Percentiles rank a stretch among this genome's conserved stretches.
These are phyloP conservation scores for Byssothecium circinans DNA, from an alignment of 2,329 filamentous ascomycete species.

Conservation along the genomic window DNA sequence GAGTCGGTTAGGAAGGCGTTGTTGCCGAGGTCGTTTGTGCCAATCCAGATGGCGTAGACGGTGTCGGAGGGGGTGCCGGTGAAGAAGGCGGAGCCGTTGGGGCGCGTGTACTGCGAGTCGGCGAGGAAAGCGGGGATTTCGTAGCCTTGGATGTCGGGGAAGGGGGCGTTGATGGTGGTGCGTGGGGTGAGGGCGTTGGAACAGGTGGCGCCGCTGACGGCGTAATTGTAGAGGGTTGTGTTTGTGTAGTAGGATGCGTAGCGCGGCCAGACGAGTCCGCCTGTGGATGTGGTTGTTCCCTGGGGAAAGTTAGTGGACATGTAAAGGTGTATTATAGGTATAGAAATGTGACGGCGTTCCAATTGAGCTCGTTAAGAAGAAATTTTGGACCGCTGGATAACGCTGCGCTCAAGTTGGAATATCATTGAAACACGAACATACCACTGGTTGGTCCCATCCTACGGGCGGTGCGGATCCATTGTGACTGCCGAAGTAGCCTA, in stretches of 20 bases:
- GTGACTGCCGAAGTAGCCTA: constrained; percentile 63
- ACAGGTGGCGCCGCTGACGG: constrained; percentile 72
- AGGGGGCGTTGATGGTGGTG: constrained; percentile 54
- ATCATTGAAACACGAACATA: constrained; percentile 28
- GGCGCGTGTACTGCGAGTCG: constrained; percentile 39
- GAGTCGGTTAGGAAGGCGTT: constrained; percentile 67
- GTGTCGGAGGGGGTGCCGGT: constrained; percentile 59
- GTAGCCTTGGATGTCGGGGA: constrained; percentile 58
- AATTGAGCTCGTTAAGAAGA: too few relatives aligned
- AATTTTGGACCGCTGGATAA: too few relatives aligned
- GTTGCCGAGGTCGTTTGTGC: constrained; percentile 75
- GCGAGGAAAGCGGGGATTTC: constrained; percentile 53
- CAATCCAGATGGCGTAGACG: constrained; percentile 77
- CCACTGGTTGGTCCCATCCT: constrained; percentile 56
- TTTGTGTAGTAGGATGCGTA: constrained; percentile 64
- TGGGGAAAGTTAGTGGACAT: constrained; percentile 14
- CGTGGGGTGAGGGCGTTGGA: constrained; percentile 68
- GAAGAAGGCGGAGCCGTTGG: constrained; percentile 48
- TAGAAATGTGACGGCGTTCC: too few relatives aligned
- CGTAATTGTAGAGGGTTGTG: constrained; percentile 65
- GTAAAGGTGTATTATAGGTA: background rate
- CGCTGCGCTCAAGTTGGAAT: too few relatives aligned
- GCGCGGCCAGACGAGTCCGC: constrained; percentile 70
- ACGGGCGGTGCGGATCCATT: constrained; percentile 62
- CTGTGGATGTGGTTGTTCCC: constrained; percentile 60